Evolutionary conservation across 495 filamentous ascomycete species (phyloP), one percentile per base, ranked within the genome.

Genomic region (Aspergillus egyptiacus): DNA sequence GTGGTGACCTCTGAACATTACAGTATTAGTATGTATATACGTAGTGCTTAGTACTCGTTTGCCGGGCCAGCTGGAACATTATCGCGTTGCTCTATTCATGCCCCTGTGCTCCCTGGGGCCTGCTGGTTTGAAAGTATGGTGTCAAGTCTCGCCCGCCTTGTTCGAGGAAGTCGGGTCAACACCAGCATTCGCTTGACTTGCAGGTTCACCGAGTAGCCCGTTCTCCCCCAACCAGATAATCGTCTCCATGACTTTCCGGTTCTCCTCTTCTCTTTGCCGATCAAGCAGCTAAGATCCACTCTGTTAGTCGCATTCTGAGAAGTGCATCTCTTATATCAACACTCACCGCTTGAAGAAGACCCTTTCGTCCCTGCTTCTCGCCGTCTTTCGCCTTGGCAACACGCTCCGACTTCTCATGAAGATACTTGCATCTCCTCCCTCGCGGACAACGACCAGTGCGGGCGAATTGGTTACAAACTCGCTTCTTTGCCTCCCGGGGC

Each of bases 341-440:
- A 69, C 74, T 62, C 57, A 79, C 76, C 47, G 72, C 65, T 48
- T 78, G 73, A 36, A 73, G 69, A 22, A 80, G 63, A 35, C 75
- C 69, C 57, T 73, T 75, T 34, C 64, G 66, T 40, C 63, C 66
- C 46, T 63, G 59, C 48, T 63, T 65, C 36, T 64, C 63, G 7
- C 27, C 35, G 5, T 59, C 41, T 43, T 68, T 67, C 11, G 59
- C n/a, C 48, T 71, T 73, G 30, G 49, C 27, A 11, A 44, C 58
- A 36, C 64, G 56, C 33, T 71, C 63, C 2, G 65, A 39, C 24
- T 46, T 48, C 22, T 72, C 73, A 28, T 79, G 76, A 5, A 60
- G 61, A 43, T 72, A 78, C 37, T 64, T 69, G 50, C 76, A 79
- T 24, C 62, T 54, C 34, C 68, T 59, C 5, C 75, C 75, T 25